Percentiles rank a stretch among this genome's conserved stretches.
These are phyloP conservation scores for Dalbergia cultrata DNA, from an alignment of 306 rosid genomes.

Conservation along the genomic window DNA sequence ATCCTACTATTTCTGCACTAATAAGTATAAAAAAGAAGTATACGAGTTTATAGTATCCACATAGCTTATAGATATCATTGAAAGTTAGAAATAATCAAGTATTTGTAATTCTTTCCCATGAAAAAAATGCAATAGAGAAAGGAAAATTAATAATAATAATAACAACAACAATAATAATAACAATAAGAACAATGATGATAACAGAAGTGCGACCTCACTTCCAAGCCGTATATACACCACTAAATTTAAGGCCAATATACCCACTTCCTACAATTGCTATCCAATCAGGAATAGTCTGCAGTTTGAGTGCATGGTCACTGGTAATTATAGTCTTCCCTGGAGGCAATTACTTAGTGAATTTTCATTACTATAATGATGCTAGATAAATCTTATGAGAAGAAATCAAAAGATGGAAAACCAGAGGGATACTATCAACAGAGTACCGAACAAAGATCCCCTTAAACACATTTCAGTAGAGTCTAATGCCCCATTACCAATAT, in stretches of 20 bases:
- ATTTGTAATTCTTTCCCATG: too few species aligned
- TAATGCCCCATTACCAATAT: too few species aligned
- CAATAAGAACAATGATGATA: too few species aligned
- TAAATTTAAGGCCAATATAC: constrained; percentile 90
- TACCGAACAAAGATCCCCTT: constrained; percentile 30
- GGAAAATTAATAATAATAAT: too few species aligned
- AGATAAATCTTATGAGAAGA: background rate
- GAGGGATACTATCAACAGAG: background rate
- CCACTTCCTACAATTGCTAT: constrained; percentile 91
- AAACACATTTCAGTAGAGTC: constrained; percentile 1
- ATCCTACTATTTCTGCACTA: too few species aligned
- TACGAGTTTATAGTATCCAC: too few species aligned
- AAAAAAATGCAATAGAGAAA: too few species aligned
- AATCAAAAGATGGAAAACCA: background rate
- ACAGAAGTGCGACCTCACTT: constrained; percentile 71
- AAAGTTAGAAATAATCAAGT: too few species aligned
- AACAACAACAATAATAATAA: too few species aligned
- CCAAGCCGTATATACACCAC: constrained; percentile 94
- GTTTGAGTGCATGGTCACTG: too few species aligned
- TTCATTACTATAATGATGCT: background rate
- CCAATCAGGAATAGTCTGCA: constrained; percentile 89
- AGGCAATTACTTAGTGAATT: constrained; percentile 7
- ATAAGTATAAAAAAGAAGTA: too few species aligned
- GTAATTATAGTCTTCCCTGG: constrained; percentile 87
- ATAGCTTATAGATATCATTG: too few species aligned